Conservation (phyloP, 768 basidiomycete species). For the Kwoniella mangroviensis region DNA sequence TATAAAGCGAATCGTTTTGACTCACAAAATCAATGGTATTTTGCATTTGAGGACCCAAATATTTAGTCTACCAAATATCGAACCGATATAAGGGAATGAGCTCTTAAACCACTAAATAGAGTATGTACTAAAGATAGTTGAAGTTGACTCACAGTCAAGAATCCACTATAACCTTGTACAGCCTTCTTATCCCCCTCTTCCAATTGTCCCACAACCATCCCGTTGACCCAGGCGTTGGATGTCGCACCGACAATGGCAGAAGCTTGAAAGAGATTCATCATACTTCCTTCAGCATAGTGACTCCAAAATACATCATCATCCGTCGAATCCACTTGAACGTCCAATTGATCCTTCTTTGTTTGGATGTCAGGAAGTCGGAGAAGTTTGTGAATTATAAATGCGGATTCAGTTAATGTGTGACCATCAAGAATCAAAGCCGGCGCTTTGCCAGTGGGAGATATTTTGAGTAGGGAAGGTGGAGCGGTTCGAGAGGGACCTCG, state of each 20-base stretch:
- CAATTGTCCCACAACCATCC: slow-evolving; percentile 14
- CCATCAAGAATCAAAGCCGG: slow-evolving; percentile 42
- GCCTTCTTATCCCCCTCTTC: slow-evolving; percentile 19
- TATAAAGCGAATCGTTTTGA: too few species aligned
- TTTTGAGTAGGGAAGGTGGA: slow-evolving; percentile 42
- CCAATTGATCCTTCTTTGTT: slow-evolving; percentile 1
- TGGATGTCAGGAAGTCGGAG: slow-evolving; percentile 18
- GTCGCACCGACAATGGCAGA: slow-evolving; percentile 27
- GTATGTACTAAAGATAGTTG: too few species aligned
- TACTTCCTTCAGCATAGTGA: slow-evolving; percentile 49
- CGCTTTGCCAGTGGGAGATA: slow-evolving; percentile 50
- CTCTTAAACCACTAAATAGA: not conserved
- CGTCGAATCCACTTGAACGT: slow-evolving; percentile 23
- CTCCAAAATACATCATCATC: slow-evolving; percentile 43
- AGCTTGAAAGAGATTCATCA: slow-evolving; percentile 50
- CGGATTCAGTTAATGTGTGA: slow-evolving; percentile 40
- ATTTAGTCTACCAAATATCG: slow-evolving; percentile 15
- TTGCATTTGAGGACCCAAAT: slow-evolving; percentile 25
- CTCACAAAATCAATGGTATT: slow-evolving; percentile 22
- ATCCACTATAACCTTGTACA: slow-evolving; percentile 17
- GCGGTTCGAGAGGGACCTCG: slow-evolving; percentile 33
- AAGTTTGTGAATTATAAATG: slow-evolving; percentile 42
- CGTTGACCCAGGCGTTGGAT: slow-evolving; percentile 1
- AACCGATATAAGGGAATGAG: too few species aligned
- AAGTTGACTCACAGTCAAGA: slow-evolving; percentile 15